A percentile compares a stretch with the other conserved stretches of the same genome.
Conservation (phyloP, 208 protist species). For the Crithidia bombi region DNA sequence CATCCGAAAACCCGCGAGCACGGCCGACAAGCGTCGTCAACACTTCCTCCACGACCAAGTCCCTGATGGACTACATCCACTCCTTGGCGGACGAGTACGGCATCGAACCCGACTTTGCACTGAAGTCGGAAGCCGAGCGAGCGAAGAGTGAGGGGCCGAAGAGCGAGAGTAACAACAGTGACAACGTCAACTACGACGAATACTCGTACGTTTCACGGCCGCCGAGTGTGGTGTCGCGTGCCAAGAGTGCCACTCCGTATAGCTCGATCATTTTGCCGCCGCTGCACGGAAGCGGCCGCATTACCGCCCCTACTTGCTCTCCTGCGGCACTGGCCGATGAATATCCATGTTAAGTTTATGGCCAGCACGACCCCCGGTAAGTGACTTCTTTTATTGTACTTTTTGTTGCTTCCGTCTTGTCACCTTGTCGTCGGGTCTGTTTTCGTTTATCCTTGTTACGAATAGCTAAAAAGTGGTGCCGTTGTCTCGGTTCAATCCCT, state of each 20-base stretch:
- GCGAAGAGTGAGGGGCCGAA: background rate
- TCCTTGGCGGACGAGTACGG: conserved; percentile 18
- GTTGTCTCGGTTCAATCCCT: too few relatives aligned
- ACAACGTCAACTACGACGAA: background rate
- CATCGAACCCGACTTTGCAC: conserved; percentile 15
- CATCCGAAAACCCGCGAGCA: background rate
- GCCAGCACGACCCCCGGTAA: background rate
- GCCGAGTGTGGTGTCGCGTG: conserved; percentile 7
- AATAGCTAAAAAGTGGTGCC: background rate
- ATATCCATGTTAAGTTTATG: background rate
- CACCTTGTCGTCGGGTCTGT: background rate
- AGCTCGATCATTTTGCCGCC: background rate
- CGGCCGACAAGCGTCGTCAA: conserved; percentile 13
- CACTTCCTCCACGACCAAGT: background rate
- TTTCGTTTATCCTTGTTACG: background rate
- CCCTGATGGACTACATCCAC: conserved; percentile 25
- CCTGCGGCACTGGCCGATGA: background rate
- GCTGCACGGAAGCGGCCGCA: conserved; percentile 8
- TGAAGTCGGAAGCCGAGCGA: background rate
- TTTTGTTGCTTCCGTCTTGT: background rate
- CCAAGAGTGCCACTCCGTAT: conserved; percentile 5
- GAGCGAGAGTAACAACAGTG: background rate
- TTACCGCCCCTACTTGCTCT: background rate
- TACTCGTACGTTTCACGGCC: conserved; percentile 4
- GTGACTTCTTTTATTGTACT: background rate